A percentile compares a stretch with the other conserved stretches of the same genome.
Conservation (phyloP, 2,329 filamentous ascomycete genomes). For the Cordyceps sp. region DNA sequence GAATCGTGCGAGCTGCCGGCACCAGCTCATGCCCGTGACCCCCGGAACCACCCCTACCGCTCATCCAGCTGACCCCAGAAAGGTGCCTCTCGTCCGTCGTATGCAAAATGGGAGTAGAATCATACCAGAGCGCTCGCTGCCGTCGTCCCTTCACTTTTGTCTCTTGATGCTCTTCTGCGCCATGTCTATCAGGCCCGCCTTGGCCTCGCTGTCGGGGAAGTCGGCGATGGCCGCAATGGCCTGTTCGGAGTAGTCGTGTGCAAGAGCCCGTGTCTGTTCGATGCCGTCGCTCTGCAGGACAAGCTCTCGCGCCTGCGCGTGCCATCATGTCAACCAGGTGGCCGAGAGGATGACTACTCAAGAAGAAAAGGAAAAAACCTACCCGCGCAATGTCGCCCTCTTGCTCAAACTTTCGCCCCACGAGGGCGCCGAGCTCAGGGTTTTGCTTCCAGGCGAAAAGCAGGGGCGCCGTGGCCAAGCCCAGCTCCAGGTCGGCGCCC, state of each 20-base stretch:
- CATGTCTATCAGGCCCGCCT: conserved; percentile 83
- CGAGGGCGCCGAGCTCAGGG: conserved; percentile 67
- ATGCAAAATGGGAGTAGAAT: too few species aligned
- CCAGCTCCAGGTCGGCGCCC: conserved; percentile 83
- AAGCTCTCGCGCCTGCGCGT: conserved; percentile 60
- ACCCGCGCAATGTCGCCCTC: conserved; percentile 78
- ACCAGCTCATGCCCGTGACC: too few species aligned
- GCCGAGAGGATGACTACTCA: not conserved
- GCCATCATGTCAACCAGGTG: not conserved
- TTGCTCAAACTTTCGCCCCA: conserved; percentile 75
- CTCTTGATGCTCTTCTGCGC: conserved; percentile 80
- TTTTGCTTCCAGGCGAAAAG: conserved; percentile 92
- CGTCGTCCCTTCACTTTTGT: conserved; percentile 46
- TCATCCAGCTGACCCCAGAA: too few species aligned
- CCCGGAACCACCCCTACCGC: too few species aligned
- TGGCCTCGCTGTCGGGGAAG: conserved; percentile 92
- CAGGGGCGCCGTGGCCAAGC: conserved; percentile 82
- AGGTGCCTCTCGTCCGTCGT: too few species aligned
- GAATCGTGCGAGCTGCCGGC: too few species aligned
- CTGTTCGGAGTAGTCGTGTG: conserved; percentile 78
- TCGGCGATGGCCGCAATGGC: conserved; percentile 68
- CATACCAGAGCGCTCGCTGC: too few species aligned
- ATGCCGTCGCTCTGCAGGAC: conserved; percentile 75
- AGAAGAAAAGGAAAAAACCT: conserved; percentile 18
- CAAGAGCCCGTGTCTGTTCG: conserved; percentile 78